Conservation (phyloP, 768 basidiomycete genomes). For the Lentinula boryana region DNA sequence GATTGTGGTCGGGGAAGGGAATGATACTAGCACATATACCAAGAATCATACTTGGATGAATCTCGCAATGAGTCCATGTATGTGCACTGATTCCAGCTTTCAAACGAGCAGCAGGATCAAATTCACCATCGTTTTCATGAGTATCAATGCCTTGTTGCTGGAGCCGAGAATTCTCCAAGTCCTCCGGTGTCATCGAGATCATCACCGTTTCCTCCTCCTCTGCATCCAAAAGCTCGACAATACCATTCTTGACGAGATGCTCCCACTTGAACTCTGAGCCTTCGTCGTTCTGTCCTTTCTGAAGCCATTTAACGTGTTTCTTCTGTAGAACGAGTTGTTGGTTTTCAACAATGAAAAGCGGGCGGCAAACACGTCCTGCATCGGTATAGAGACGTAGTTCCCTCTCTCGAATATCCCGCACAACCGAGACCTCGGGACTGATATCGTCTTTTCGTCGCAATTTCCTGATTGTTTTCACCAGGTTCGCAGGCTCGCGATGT, state of each 20-base stretch:
- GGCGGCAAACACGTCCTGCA: conserved; percentile 94
- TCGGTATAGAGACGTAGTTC: conserved; percentile 95
- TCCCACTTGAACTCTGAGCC: conserved; percentile 79
- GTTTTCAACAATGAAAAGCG: conserved; percentile 93
- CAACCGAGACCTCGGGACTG: conserved; percentile 92
- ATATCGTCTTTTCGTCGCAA: conserved; percentile 93
- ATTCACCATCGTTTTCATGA: conserved; percentile 58
- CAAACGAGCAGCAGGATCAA: conserved; percentile 82
- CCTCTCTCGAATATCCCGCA: conserved; percentile 94
- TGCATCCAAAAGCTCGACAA: conserved; percentile 92
- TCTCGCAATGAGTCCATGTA: conserved; percentile 98
- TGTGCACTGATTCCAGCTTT: conserved; percentile 83
- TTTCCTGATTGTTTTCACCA: conserved; percentile 91
- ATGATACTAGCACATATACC: conserved; percentile 99
- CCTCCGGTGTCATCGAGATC: conserved; percentile 98
- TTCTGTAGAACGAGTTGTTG: conserved; percentile 81
- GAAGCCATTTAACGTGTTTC: conserved; percentile 74
- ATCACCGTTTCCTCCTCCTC: conserved; percentile 99
- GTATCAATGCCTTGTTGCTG: conserved; percentile 55
- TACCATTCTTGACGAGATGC: conserved; percentile 76
- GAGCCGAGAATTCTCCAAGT: conserved; percentile 78
- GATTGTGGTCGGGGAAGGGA: conserved; percentile 99
- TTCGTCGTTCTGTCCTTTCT: conserved; percentile 50
- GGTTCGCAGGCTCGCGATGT: conserved; percentile 88
- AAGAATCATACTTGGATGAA: conserved; percentile 98